These are phyloP conservation scores for Cyclospora cayetanensis DNA, from an alignment of 169 alveolate genomes.

Conservation along the genomic window DNA sequence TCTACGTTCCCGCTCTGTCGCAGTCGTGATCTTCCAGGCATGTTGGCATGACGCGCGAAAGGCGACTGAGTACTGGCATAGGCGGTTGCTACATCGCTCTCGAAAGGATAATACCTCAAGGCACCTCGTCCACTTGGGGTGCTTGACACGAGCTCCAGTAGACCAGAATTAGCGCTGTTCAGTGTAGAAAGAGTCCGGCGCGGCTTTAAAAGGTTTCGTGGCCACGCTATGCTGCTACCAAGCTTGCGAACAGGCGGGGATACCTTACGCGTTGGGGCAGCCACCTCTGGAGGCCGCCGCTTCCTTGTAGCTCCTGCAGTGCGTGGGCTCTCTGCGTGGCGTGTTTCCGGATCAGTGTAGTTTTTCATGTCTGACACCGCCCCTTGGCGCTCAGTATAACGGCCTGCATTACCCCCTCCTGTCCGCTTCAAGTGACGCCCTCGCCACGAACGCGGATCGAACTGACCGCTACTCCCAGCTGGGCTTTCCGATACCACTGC, in stretches of 20 bases:
- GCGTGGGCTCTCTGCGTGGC: background rate
- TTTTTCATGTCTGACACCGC: background rate
- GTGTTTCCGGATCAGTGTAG: slow-evolving; percentile 44
- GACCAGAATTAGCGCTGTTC: background rate
- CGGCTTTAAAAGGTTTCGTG: slow-evolving; percentile 9
- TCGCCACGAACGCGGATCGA: background rate
- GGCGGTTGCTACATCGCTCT: background rate
- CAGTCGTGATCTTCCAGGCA: background rate
- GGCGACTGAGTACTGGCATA: slow-evolving; percentile 6
- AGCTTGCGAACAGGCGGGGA: background rate
- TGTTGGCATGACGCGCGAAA: background rate
- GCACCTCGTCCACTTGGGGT: background rate
- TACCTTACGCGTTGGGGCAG: background rate
- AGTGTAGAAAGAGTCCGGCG: slow-evolving; percentile 45
- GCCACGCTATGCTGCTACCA: background rate
- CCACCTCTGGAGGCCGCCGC: background rate
- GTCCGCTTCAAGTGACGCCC: background rate
- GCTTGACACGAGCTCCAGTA: background rate
- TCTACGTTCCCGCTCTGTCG: background rate
- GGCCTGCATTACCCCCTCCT: background rate
- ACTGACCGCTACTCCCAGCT: slow-evolving; percentile 3
- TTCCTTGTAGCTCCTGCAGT: background rate
- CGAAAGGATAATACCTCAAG: background rate
- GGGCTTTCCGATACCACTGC: background rate
- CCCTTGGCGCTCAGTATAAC: slow-evolving; percentile 34